Evolutionary conservation across 345 rosid species (phyloP), one percentile per base, ranked within the genome.

Genomic region (Eucalyptus marginata): DNA sequence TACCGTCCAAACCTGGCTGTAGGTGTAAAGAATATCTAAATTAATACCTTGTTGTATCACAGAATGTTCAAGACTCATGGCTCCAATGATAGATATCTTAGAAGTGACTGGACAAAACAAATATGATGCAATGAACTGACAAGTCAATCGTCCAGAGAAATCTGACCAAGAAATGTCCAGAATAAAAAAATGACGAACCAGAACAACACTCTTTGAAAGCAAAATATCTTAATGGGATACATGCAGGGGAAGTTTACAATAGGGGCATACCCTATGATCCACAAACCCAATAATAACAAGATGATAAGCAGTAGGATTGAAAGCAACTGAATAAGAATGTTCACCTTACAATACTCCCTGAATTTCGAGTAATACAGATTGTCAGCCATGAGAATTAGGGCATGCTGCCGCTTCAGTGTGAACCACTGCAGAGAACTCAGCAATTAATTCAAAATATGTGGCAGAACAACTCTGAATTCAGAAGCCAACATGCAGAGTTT

Each of bases 391-490:
- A 98, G 96, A 90, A 98, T 96, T 93, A 96, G 66, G n/a, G 99
- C 99, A 90, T 98, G 99, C 89, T 96, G 99, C 89, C 99, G 96
- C 94, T 94, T 97, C 99, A 98, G 91, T 76, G 99, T 95, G 92
- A 98, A 98, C 99, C 99, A 98, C 99, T 98, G 96, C 93, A 93
- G 31, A 92, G 91, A 44, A 91, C 88, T 84, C 59, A 89, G 49
- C 6, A 83, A 89, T 87, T 90, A 86, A 79, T 87, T 76, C 49
- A 22, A 24, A n/a, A 86, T 64, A 11, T 87, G 81, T 50, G 54
- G 52, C 14, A 29, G 56, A 9, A 86, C 16, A 86, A 86, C 46
- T 49, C 54, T 49, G 58, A 17, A 12, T 86, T 51, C 49, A 9
- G 47, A 40, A 76, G 84, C 27, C 47, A 76, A 76, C 25, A 40